A percentile compares a stretch with the other conserved stretches of the same genome.
Conservation (phyloP, 106 monocot species). For the Phalaenopsis equestris region DNA sequence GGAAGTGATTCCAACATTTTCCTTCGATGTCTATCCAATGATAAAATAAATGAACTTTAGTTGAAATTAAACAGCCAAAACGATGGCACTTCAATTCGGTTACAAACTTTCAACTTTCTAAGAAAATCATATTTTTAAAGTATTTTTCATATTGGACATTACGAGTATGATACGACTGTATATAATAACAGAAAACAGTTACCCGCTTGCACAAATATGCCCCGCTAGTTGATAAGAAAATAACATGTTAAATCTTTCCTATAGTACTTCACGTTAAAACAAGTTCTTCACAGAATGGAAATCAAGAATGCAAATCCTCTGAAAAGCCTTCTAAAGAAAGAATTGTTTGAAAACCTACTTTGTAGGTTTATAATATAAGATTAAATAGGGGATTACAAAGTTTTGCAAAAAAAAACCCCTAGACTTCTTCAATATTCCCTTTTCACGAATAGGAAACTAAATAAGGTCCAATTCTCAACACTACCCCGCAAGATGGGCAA, state of each 20-base stretch:
- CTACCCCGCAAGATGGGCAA: too few species aligned
- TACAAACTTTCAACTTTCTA: not conserved
- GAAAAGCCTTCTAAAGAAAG: not conserved
- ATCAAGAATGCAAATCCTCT: not conserved
- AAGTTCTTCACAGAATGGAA: not conserved
- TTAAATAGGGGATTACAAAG: too few species aligned
- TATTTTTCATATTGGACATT: not conserved
- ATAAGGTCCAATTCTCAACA: too few species aligned
- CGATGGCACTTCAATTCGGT: not conserved
- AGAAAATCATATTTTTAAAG: not conserved
- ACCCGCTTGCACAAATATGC: not conserved
- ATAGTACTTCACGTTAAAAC: not conserved
- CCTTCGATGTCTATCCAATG: not conserved
- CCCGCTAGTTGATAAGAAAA: not conserved
- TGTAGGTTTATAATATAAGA: too few species aligned
- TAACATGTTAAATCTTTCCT: too few species aligned
- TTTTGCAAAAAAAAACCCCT: too few species aligned
- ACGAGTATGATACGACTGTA: not conserved
- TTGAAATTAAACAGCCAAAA: not conserved
- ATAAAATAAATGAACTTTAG: constrained; percentile 1
- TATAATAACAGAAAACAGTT: not conserved
- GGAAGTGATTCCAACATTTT: not conserved
- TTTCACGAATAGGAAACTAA: too few species aligned
- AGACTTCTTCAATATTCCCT: too few species aligned
- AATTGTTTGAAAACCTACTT: too few species aligned